A percentile compares a stretch with the other conserved stretches of the same genome.
These are phyloP conservation scores for Adansonia rubrostipa DNA, from an alignment of 441 rosid species.

Conservation along the genomic window DNA sequence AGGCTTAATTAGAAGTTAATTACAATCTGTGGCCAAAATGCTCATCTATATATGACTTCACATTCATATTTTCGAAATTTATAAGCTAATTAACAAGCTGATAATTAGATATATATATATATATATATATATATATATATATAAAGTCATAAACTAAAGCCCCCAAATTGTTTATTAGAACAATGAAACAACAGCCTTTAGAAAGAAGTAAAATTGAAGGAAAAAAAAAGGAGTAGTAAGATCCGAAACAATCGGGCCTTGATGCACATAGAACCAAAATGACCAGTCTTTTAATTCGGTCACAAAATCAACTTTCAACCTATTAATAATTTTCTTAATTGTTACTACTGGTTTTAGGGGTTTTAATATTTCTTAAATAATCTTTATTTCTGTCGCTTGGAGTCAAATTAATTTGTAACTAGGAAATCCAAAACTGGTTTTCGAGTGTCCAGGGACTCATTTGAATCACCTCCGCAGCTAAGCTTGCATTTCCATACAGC, in stretches of 20 bases:
- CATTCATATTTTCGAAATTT: not conserved
- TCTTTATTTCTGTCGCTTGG: not conserved
- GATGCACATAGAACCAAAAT: not conserved
- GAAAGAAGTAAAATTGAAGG: not conserved
- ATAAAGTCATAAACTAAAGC: not conserved
- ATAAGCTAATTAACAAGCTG: not conserved
- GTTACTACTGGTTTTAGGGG: not conserved
- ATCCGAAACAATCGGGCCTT: not conserved
- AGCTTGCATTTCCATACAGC: not conserved
- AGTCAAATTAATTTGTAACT: not conserved
- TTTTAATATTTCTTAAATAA: not conserved
- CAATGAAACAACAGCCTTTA: not conserved
- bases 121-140: too few species aligned
- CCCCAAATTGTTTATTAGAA: not conserved
- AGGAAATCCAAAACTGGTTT: not conserved
- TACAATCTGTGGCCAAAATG: not conserved
- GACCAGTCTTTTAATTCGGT: not conserved
- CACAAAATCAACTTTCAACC: not conserved
- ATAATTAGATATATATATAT: not conserved
- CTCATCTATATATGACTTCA: not conserved
- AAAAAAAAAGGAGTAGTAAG: not conserved
- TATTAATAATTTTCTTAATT: not conserved
- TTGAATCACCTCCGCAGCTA: slow-evolving; percentile 15
- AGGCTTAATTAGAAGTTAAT: too few species aligned
- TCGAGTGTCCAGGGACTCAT: slow-evolving; percentile 10